Base-by-base conservation (phyloP, 1,284 basidiomycete species). In the Ganoderma meredithae region DNA sequence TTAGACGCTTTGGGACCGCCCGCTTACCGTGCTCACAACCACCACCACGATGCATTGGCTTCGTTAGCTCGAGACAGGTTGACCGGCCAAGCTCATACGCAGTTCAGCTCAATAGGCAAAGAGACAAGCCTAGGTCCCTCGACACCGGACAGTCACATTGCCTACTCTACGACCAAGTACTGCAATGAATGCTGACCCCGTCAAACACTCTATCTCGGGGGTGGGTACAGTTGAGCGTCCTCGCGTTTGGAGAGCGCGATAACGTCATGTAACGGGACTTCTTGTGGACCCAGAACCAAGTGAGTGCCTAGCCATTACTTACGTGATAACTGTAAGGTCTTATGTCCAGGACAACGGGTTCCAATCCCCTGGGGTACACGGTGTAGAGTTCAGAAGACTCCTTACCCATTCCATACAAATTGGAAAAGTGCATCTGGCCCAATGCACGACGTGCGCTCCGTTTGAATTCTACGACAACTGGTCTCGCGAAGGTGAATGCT, bases 1-100 rank as follows among this genome's bases (percentile, higher is more conserved):
- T 17, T 25, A 13, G 25, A 22, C 59, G 39, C 22, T 43, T 31
- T 36, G 41, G 5, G 22, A 9, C 22, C 2, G 17, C 39, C 39
- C 12, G 39, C 12, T n/a, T 31, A 58, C 36, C 6, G 40, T 60
- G 40, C 40, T 33, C 40, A 36, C 61, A 22, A 22, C 27, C 47
- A 40, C 47, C 61, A 39, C 61, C 61, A 39, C 47, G 61, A 39
- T 31, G 49, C 49, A 39, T 27, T 25, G 17, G 36, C 19, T n/a
- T 53, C 31, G 44, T 22, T 12, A 63, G 17, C 62, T 52, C 44
- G 3, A 13, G 15, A 43, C 43, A 13, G 17, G 9, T 33, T 22
- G 47, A 41, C 25, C n/a, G 8, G 19, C 59, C 27, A 53, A 15
- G 12, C 13, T 33, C 31, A 55, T 27, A 31, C 1, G 12, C 17